phyloP scores from a whole-genome alignment of 306 rosid genomes.

The Quercus dentata region DNA sequence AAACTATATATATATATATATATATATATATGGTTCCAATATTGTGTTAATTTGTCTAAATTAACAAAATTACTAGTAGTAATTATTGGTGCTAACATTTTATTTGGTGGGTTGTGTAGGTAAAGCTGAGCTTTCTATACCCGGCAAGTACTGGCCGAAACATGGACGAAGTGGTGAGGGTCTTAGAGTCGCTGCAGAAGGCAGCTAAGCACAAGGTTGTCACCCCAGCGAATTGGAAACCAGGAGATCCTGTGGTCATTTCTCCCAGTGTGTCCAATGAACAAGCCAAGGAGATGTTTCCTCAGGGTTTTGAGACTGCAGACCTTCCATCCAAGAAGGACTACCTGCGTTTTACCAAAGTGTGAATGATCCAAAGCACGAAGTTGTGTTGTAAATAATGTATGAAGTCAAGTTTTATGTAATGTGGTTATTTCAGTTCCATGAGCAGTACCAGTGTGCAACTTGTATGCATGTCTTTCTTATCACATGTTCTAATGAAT shows the following conservation, averaged over 20 bases:
- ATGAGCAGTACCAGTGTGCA: background rate
- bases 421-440: too few species aligned
- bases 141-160: conserved; percentile 79
- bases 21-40: background rate
- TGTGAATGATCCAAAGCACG: conserved; percentile 14
- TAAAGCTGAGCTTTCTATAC: conserved; percentile 73
- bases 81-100: background rate
- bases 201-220: conserved; percentile 55
- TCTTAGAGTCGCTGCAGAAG: conserved; percentile 67
- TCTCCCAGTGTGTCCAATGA: conserved; percentile 47
- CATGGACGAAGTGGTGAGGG: conserved; percentile 89
- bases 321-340: conserved; percentile 66
- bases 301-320: conserved; percentile 44
- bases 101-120: conserved; percentile 24
- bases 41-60: background rate
- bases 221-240: conserved; percentile 78
- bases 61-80: background rate
- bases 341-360: conserved; percentile 61
- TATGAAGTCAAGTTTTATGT: background rate
- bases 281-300: conserved; percentile 63
- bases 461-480: background rate
- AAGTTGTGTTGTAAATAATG: background rate
- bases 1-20: background rate
- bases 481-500: background rate
- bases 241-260: conserved; percentile 56